Conservation (phyloP, 345 rosid species). For the Gossypium raimondii region DNA sequence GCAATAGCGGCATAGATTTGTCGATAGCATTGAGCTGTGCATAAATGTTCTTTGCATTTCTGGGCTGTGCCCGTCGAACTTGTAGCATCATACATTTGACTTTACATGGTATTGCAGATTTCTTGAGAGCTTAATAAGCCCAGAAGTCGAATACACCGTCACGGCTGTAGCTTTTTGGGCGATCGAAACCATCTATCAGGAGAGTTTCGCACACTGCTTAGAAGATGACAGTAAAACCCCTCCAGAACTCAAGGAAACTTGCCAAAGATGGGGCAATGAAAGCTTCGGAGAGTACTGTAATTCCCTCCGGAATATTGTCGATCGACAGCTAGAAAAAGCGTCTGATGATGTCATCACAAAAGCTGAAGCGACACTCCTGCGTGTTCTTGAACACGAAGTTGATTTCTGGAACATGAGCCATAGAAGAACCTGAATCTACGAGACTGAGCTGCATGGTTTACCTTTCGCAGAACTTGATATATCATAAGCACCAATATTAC, state of each 20-base stretch:
- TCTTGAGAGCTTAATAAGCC: conserved; percentile 52
- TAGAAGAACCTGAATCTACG: conserved; percentile 24
- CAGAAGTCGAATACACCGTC: conserved; percentile 48
- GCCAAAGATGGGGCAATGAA: conserved; percentile 82
- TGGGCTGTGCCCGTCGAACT: no score
- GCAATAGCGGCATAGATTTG: not conserved
- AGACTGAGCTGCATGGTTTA: not conserved
- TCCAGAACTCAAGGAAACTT: conserved; percentile 45
- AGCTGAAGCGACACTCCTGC: conserved; percentile 50
- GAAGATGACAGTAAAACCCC: conserved; percentile 55
- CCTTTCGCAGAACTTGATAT: not conserved
- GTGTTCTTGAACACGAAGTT: conserved; percentile 61
- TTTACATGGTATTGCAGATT: conserved; percentile 33
- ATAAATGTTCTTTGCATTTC: not conserved
- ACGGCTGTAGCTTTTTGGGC: conserved; percentile 71
- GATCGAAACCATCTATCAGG: conserved; percentile 73
- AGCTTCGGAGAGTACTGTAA: conserved; percentile 54
- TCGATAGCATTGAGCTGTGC: not conserved
- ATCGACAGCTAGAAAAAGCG: conserved; percentile 52
- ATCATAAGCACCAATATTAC: not conserved
- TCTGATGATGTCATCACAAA: conserved; percentile 33
- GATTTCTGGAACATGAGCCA: conserved; percentile 77
- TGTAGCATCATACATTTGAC: not conserved
- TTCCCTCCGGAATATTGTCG: conserved; percentile 44
- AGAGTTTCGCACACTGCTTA: conserved; percentile 73